These are phyloP conservation scores for Trichomonas tenax DNA, from an alignment of 208 protist genomes.

Conservation along the genomic window DNA sequence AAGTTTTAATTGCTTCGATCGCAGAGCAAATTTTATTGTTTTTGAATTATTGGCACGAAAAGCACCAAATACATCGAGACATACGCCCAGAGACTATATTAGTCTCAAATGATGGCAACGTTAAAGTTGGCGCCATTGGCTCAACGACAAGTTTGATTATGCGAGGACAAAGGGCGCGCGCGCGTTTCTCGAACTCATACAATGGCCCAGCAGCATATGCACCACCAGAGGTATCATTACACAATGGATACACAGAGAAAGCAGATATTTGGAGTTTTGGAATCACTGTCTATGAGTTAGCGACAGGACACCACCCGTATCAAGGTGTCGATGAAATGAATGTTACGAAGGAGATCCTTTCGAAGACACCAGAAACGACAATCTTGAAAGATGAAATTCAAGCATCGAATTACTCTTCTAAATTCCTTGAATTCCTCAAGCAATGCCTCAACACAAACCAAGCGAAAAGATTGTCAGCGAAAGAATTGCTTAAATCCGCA, in stretches of 20 bases:
- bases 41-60: conserved; percentile 31
- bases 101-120: conserved; percentile 25
- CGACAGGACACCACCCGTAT: conserved; percentile 34
- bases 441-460: conserved; percentile 43
- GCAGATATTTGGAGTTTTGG: conserved; percentile 52
- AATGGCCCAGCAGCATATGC: conserved; percentile 12
- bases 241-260: conserved; percentile 36
- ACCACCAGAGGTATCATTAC: conserved; percentile 40
- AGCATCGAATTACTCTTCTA: conserved; percentile 14
- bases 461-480: conserved; percentile 24
- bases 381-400: background rate
- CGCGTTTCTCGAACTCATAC: conserved; percentile 29
- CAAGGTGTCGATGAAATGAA: background rate
- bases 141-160: conserved; percentile 24
- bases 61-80: conserved; percentile 36
- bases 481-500: conserved; percentile 24
- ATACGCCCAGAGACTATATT: conserved; percentile 37
- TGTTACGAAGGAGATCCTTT: background rate
- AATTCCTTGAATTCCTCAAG: conserved; percentile 37
- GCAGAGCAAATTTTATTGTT: conserved; percentile 28
- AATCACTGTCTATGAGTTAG: conserved; percentile 48
- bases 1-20: conserved; percentile 34
- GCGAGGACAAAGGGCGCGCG: background rate
- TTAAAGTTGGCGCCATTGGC: conserved; percentile 45
- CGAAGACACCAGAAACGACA: background rate